A percentile compares a stretch with the other conserved stretches of the same genome.
phyloP scores from a whole-genome alignment of 2,329 filamentous ascomycete genomes.

The Elsinoe necatrix region DNA sequence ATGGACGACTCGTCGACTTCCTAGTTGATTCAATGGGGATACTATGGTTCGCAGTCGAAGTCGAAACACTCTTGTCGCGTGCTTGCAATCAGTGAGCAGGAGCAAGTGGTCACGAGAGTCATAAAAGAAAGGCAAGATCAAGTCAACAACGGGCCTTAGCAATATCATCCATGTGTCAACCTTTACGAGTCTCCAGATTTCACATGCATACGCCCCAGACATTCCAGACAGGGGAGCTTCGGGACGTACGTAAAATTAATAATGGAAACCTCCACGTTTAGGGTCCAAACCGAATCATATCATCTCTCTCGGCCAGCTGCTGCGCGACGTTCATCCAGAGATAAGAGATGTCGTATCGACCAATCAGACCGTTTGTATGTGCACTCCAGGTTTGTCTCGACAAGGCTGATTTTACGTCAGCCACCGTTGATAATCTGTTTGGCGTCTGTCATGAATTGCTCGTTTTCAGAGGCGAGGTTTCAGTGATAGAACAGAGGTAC shows the following conservation, averaged over 20 bases:
- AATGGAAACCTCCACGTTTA: slow-evolving; percentile 8
- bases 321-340: slow-evolving; percentile 8
- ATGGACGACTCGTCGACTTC: not conserved
- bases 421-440: not conserved
- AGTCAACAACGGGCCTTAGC: not conserved
- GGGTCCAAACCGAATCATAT: slow-evolving; percentile 2
- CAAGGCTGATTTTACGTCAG: slow-evolving; percentile 10
- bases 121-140: not conserved
- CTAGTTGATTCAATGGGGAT: not conserved
- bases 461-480: not conserved
- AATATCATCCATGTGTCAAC: slow-evolving; percentile 12
- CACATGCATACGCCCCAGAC: not conserved
- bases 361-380: slow-evolving; percentile 12
- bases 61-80: not conserved
- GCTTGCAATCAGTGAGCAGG: not conserved
- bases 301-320: not conserved
- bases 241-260: slow-evolving; percentile 16
- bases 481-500: not conserved
- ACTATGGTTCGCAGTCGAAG: not conserved
- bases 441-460: slow-evolving; percentile 2
- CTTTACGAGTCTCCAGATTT: not conserved
- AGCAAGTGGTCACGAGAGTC: not conserved
- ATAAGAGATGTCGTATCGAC: slow-evolving; percentile 1
- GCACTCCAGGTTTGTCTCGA: slow-evolving; percentile 1
- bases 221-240: not conserved